These are phyloP conservation scores for Apiotrichum laibachii DNA, from an alignment of 1,284 basidiomycete genomes.

Conservation along the genomic window DNA sequence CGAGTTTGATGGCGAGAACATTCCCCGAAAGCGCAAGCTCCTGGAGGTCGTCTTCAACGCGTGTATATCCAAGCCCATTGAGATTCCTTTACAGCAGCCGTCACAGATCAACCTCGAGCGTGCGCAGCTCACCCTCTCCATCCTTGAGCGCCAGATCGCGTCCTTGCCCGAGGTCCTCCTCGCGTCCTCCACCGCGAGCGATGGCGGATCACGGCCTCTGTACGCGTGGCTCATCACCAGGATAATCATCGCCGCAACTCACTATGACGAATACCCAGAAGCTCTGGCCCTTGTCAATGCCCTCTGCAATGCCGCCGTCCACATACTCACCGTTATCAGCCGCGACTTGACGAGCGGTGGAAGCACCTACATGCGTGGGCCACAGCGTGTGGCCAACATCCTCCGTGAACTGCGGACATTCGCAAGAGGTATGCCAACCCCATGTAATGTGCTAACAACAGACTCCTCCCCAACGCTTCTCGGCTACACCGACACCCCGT, in stretches of 20 bases:
- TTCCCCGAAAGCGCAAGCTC: conserved; percentile 31
- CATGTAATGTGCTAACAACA: background rate
- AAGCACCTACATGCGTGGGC: conserved; percentile 25
- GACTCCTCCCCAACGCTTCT: conserved; percentile 14
- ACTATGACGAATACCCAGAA: conserved; percentile 14
- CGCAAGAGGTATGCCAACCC: conserved; percentile 30
- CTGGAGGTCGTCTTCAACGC: conserved; percentile 38
- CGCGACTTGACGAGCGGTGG: conserved; percentile 15
- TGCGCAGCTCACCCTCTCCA: conserved; percentile 32
- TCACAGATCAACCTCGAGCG: conserved; percentile 21
- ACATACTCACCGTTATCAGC: conserved; percentile 23
- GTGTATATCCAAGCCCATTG: conserved; percentile 27
- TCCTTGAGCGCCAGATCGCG: conserved; percentile 29
- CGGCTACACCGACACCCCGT: conserved; percentile 19
- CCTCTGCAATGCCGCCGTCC: conserved; percentile 19
- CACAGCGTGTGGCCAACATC: conserved; percentile 20
- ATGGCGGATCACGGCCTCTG: conserved; percentile 24
- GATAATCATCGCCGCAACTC: conserved; percentile 32
- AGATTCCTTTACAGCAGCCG: background rate
- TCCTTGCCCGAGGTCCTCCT: conserved; percentile 31
- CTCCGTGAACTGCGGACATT: conserved; percentile 25
- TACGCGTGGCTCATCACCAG: conserved; percentile 46
- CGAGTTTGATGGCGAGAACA: conserved; percentile 13
- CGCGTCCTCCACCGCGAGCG: background rate
- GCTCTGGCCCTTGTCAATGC: conserved; percentile 13